Evolutionary conservation across 768 basidiomycete species (phyloP), one percentile per base, ranked within the genome.

Genomic region (Hypholoma fasciculare): DNA sequence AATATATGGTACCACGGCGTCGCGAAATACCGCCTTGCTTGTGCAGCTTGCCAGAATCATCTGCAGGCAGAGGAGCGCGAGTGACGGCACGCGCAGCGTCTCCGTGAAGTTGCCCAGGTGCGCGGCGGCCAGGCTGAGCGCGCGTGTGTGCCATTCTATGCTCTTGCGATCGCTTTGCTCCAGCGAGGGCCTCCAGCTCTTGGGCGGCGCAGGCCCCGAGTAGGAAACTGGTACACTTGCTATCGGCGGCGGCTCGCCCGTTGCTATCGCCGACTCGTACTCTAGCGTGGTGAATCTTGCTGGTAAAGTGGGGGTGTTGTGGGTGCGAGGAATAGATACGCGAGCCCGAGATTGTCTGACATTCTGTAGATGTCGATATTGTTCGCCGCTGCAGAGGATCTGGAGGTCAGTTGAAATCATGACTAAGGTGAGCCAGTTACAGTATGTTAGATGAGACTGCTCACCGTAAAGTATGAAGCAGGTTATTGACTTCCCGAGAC

Each of bases 311-410:
- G 81, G 81, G 34, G 74, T 67, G 64, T 77, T 79, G 60, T 77
- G 67, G 46, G 62, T 59, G 58, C 68, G 59, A 57, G 67, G 44
- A 1, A 67, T 56, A 11, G 70, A 67, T 19, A 76, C 52, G 46
- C 76, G 73, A 6, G 66, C 55, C 13, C 69, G 69, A 34, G 77
- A 75, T n/a, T 71, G 65, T 43, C 59, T 77, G 6, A 81, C 61
- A 66, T 91, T 91, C 57, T 83, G 86, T 37, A 73, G 63, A 60
- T 82, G 89, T 53, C 88, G 79, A 57, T 86, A 89, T 43, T 90
- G 85, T 67, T 92, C 89, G 9, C 87, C 89, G 66, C 89, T 90
- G 44, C 26, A 39, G 43, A 56, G 54, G 38, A 56, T 38, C 13
- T 19, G 38, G 13, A 48, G 19, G 56, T 48, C 53, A 39, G 40